Percentiles rank a stretch among this genome's conserved stretches.
Evolutionary conservation across 129 eudicot species (phyloP).

Genomic region (Centella asiatica): DNA sequence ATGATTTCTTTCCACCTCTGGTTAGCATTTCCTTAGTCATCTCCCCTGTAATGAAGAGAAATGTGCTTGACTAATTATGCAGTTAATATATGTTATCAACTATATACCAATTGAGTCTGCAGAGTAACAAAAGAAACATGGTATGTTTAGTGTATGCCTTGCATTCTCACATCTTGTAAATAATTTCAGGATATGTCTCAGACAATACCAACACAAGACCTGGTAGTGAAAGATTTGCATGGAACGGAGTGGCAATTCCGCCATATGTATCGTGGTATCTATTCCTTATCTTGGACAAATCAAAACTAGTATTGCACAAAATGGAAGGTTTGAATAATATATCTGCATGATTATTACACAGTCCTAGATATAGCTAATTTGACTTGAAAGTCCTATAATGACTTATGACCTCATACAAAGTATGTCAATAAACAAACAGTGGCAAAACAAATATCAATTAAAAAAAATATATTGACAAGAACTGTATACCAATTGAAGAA

Average conservation of each 20-base stretch:
- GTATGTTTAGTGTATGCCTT: not conserved
- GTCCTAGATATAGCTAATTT: no score
- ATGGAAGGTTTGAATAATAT: no score
- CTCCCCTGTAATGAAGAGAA: not conserved
- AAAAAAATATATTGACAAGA: no score
- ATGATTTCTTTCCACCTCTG: conserved; percentile 27
- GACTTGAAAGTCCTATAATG: no score
- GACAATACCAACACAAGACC: conserved; percentile 14
- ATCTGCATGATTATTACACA: conserved; percentile 1
- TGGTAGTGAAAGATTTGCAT: conserved; percentile 27
- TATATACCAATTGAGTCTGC: not conserved
- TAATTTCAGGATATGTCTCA: conserved; percentile 21
- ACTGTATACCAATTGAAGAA: no score
- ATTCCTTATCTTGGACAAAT: not conserved
- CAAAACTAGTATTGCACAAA: not conserved
- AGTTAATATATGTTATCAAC: not conserved
- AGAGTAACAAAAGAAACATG: not conserved
- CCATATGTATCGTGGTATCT: conserved; percentile 27
- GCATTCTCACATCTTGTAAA: not conserved
- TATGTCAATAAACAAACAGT: no score
- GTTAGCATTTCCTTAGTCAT: conserved; percentile 3
- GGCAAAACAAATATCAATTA: no score
- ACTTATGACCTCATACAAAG: no score
- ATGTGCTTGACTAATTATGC: no score
- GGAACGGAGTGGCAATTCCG: conserved; percentile 22